Evolutionary conservation across 2,329 filamentous ascomycete genomes (phyloP), one percentile per base, ranked within the genome.

Genomic region (Gyromitra esculenta): DNA sequence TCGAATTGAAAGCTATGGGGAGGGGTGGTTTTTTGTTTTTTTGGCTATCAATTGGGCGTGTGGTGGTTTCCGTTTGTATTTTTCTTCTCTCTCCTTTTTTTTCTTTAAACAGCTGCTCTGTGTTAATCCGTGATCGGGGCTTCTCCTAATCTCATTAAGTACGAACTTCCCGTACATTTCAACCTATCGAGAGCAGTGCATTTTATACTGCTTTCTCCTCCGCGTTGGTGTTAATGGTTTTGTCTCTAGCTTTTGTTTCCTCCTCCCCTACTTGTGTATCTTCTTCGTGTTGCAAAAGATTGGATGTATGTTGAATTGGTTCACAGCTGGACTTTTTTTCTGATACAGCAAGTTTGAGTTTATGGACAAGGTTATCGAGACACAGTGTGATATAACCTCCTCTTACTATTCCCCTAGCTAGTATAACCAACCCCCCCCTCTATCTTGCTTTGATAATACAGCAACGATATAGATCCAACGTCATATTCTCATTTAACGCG

Each of bases 111-210:
- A 35, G 25, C 43, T 15, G 21, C 18, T 50, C 11, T n/a, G n/a
- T 25, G 45, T 35, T 13, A 13, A 50, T 18, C 21, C 31, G 45
- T 65, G 62, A 45, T 52, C 31, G 52, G 15, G 15, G 31, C n/a
- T 65, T 64, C 41, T 39, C 21, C 18, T 52, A 65, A 65, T 65
- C 43, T 65, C 43, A 65, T 65, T 52, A 37, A 65, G 62, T 65
- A 25, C 62, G 62, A 37, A 52, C 21, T 25, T 52, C 52, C 25
- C 43, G 62, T 39, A 50, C 45, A 50, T 18, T 11, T 52, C 45
- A 41, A 62, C n/a, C n/a, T 52, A 52, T 37, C 9, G 9, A 0
- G 9, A 8, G 9, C 52, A n/a, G 21, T 37, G 13, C 13, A 13
- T 15, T 37, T 35, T 50, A 25, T 63, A 63, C 18, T 41, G 5